Evolutionary conservation across 164 flowering plant genomes (phyloP).

Genomic region (Nelumbo lutea): DNA sequence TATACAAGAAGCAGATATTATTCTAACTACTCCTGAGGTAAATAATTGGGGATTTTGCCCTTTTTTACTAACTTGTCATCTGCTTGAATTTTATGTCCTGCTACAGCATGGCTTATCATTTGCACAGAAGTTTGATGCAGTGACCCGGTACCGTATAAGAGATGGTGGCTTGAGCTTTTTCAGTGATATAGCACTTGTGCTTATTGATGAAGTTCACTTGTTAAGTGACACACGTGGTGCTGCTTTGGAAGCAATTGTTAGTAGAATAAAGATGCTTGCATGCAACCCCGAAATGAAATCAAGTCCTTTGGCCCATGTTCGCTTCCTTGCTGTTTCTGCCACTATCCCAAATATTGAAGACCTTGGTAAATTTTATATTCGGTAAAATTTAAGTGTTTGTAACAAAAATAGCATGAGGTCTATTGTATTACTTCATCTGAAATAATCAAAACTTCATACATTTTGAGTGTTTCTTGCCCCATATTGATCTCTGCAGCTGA

Average conservation of each 20-base stretch:
- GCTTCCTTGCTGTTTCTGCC: conserved; percentile 87
- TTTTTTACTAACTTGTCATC: conserved; percentile 33
- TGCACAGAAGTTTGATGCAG: conserved; percentile 89
- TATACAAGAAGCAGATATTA: conserved; percentile 84
- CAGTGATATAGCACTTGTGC: conserved; percentile 89
- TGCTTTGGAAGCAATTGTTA: conserved; percentile 85
- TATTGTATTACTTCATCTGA: background rate
- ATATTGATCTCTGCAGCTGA: conserved; percentile 58
- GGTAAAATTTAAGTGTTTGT: background rate
- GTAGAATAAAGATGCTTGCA: conserved; percentile 88
- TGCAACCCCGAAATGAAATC: too few species aligned
- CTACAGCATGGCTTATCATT: conserved; percentile 7
- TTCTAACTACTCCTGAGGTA: conserved; percentile 89
- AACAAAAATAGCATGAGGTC: too few species aligned
- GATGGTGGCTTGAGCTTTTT: conserved; percentile 94
- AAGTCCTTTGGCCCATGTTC: conserved; percentile 69
- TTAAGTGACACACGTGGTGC: conserved; percentile 97
- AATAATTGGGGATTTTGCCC: too few species aligned
- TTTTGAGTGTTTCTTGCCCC: conserved; percentile 3
- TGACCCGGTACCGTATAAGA: conserved; percentile 74
- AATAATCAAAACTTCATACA: background rate
- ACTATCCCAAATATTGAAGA: conserved; percentile 95
- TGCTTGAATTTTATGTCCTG: conserved; percentile 5
- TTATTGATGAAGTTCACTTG: conserved; percentile 98
- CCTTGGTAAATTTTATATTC: conserved; percentile 49